A percentile compares a stretch with the other conserved stretches of the same genome.
These are phyloP conservation scores for Trypanosoma lewisi DNA, from an alignment of 208 protist species.

Conservation along the genomic window DNA sequence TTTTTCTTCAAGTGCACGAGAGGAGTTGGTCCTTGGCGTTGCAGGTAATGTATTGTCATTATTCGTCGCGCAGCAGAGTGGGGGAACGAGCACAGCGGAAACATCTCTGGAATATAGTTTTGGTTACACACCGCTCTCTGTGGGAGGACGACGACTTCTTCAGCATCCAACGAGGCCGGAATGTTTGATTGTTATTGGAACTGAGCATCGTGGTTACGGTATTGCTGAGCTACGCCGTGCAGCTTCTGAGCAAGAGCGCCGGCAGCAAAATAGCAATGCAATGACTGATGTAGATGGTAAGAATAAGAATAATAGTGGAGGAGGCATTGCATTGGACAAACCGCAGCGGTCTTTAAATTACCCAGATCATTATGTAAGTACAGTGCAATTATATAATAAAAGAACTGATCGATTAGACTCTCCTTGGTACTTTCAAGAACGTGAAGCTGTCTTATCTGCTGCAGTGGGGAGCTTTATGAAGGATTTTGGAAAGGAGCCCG, in stretches of 20 bases:
- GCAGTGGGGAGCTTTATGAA: constrained; percentile 66
- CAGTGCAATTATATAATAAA: constrained; percentile 77
- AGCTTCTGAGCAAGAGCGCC: constrained; percentile 14
- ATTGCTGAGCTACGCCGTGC: constrained; percentile 28
- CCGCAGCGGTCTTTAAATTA: constrained; percentile 55
- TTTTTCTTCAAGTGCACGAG: constrained; percentile 15
- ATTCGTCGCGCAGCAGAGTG: constrained; percentile 48
- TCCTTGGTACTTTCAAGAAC: constrained; percentile 62
- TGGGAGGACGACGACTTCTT: constrained; percentile 59
- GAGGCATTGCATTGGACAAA: constrained; percentile 39
- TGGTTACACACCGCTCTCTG: constrained; percentile 44
- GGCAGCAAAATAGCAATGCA: constrained; percentile 3
- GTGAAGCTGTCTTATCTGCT: constrained; percentile 59
- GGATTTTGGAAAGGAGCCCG: constrained; percentile 71
- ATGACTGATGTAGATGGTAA: constrained; percentile 2
- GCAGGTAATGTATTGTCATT: constrained; percentile 57
- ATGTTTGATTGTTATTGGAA: constrained; percentile 53
- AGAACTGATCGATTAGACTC: constrained; percentile 45
- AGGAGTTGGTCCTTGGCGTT: constrained; percentile 67
- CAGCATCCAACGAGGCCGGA: constrained; percentile 68
- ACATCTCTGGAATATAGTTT: constrained; percentile 73
- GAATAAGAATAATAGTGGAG: constrained; percentile 14
- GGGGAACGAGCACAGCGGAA: constrained; percentile 22
- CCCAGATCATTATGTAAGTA: constrained; percentile 62
- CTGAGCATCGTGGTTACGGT: constrained; percentile 70